These are phyloP conservation scores for Ophiostoma ips DNA, from an alignment of 2,329 filamentous ascomycete genomes.

Conservation along the genomic window DNA sequence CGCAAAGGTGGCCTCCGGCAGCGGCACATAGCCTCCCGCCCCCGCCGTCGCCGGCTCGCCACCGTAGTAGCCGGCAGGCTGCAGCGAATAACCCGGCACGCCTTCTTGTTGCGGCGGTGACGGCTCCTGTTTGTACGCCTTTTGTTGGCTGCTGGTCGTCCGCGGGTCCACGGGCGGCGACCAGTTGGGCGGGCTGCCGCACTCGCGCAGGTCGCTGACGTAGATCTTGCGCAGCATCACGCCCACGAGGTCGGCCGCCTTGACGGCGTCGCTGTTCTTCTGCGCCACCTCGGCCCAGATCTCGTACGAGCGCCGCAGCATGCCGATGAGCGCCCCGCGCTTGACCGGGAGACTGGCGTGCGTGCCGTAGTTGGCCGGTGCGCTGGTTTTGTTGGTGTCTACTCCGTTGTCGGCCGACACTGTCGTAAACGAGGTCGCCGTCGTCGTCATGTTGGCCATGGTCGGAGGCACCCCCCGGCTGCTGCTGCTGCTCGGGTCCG, in stretches of 20 bases:
- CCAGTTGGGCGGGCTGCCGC: conserved; percentile 2
- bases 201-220: neutral
- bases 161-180: neutral
- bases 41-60: neutral
- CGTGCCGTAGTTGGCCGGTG: conserved; percentile 17
- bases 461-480: neutral
- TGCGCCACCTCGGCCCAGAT: conserved; percentile 30
- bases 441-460: conserved; percentile 18
- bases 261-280: conserved; percentile 27
- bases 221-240: conserved; percentile 23
- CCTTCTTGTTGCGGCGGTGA: neutral
- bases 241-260: conserved; percentile 31
- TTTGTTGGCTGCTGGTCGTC: neutral
- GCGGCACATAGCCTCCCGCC: neutral
- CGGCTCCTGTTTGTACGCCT: neutral
- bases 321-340: conserved; percentile 22
- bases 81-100: neutral
- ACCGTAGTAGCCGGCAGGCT: neutral
- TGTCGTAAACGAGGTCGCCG: neutral
- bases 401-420: neutral
- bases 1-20: neutral
- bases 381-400: neutral
- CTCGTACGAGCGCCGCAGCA: conserved; percentile 28
- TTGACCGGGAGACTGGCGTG: conserved; percentile 12
- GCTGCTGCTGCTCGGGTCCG: conserved; percentile 16